A percentile compares a stretch with the other conserved stretches of the same genome.
These are phyloP conservation scores for Eucalyptus regnans DNA, from an alignment of 345 rosid species.

Conservation along the genomic window DNA sequence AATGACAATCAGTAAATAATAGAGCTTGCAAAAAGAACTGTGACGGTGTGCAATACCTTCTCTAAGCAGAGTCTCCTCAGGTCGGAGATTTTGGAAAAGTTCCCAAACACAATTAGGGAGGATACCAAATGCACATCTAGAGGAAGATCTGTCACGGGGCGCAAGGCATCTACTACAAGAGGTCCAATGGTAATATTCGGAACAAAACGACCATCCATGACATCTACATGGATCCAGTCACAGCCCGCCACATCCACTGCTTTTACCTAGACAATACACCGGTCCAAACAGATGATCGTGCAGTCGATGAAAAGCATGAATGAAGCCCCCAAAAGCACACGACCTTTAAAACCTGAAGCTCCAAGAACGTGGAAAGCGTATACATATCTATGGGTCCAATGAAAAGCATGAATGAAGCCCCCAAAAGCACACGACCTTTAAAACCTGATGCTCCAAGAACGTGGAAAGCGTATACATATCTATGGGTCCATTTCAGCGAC, in stretches of 20 bases:
- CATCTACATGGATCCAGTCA: slow-evolving; percentile 98
- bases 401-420: neutral
- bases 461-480: neutral
- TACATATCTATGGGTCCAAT: neutral
- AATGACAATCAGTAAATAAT: neutral
- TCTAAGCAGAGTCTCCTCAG: slow-evolving; percentile 80
- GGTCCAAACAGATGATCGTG: slow-evolving; percentile 34
- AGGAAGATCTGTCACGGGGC: slow-evolving; percentile 89
- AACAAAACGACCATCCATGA: slow-evolving; percentile 97
- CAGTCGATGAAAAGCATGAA: slow-evolving; percentile 4
- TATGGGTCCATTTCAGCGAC: neutral
- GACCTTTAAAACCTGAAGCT: too few species aligned
- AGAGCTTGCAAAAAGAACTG: neutral
- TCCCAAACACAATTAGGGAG: neutral
- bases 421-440: neutral
- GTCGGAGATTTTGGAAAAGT: slow-evolving; percentile 49
- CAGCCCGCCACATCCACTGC: slow-evolving; percentile 87
- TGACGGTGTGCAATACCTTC: slow-evolving; percentile 34
- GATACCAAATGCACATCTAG: slow-evolving; percentile 92
- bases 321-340: too few species aligned
- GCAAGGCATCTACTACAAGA: slow-evolving; percentile 86
- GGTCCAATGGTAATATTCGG: slow-evolving; percentile 98
- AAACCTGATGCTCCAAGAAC: neutral
- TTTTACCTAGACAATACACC: slow-evolving; percentile 42
- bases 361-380: too few species aligned